Conservation (phyloP, 768 basidiomycete species). For the Amyloporia xantha region DNA sequence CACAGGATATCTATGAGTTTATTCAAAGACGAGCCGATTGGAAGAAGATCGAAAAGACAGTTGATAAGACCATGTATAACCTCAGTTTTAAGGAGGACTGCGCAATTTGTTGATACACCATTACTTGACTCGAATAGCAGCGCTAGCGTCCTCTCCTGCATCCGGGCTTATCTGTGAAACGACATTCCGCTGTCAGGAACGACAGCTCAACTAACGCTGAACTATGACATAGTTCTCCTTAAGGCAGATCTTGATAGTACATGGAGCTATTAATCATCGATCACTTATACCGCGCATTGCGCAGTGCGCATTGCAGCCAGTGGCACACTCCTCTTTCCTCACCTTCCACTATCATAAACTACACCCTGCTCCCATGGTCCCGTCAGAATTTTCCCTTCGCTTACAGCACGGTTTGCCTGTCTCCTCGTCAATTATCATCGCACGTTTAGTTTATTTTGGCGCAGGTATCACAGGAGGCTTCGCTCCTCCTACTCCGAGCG, state of each 20-base stretch:
- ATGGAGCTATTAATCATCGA: background rate
- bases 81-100: constrained; percentile 93
- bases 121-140: no score
- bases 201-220: no score
- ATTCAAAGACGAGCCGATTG: constrained; percentile 92
- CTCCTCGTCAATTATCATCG: no score
- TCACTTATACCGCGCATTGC: background rate
- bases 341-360: background rate
- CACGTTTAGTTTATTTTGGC: no score
- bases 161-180: no score
- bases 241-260: background rate
- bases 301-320: background rate
- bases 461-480: constrained; percentile 75
- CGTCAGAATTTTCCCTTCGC: constrained; percentile 44
- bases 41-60: constrained; percentile 97
- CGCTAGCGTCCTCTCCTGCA: background rate
- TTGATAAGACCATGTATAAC: constrained; percentile 94
- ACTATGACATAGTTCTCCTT: no score
- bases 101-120: constrained; percentile 17
- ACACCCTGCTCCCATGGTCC: background rate
- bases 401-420: constrained; percentile 49
- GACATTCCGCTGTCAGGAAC: no score
- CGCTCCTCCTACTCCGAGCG: constrained; percentile 56
- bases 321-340: background rate
- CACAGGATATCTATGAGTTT: constrained; percentile 91